A percentile compares a stretch with the other conserved stretches of the same genome.
phyloP scores from a whole-genome alignment of 352 stramenopile species.

The Phytophthora hibernalis region DNA sequence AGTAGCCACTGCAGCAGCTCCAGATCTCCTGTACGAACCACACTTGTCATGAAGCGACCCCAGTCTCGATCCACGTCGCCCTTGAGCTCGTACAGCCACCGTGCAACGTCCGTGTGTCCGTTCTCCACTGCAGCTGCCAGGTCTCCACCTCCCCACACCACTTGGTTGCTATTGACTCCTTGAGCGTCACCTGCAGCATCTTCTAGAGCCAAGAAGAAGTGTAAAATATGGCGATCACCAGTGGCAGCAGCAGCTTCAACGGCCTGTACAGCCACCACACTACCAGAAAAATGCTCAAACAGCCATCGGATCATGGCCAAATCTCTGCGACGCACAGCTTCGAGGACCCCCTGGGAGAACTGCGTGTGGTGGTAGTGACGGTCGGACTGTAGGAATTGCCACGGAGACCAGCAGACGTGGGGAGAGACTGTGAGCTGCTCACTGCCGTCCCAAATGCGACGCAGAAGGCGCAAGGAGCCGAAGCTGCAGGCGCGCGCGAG shows the following conservation, averaged over 20 bases:
- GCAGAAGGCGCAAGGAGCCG: conserved; percentile 24
- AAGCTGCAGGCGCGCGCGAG: conserved; percentile 25
- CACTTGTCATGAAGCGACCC: conserved; percentile 31
- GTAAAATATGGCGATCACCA: conserved; percentile 16
- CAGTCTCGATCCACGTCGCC: conserved; percentile 33
- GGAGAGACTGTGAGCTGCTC: conserved; percentile 10
- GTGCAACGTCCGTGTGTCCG: conserved; percentile 16
- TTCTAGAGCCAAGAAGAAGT: conserved; percentile 28
- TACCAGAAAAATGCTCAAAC: conserved; percentile 32
- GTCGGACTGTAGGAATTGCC: conserved; percentile 24
- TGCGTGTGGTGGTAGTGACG: conserved; percentile 26
- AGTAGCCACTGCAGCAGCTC: conserved; percentile 40
- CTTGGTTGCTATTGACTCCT: conserved; percentile 21
- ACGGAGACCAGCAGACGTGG: conserved; percentile 18
- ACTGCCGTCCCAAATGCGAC: conserved; percentile 29
- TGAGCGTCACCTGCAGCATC: not conserved
- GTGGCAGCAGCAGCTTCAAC: conserved; percentile 32
- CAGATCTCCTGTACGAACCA: conserved; percentile 27
- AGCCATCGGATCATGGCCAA: conserved; percentile 31
- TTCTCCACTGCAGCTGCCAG: conserved; percentile 37
- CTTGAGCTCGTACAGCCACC: conserved; percentile 36
- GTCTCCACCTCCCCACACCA: conserved; percentile 36
- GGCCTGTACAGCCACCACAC: conserved; percentile 17
- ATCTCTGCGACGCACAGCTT: conserved; percentile 24
- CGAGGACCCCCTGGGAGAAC: conserved; percentile 30